These are phyloP conservation scores for Begonia loranthoides DNA, from an alignment of 306 rosid genomes.

Conservation along the genomic window DNA sequence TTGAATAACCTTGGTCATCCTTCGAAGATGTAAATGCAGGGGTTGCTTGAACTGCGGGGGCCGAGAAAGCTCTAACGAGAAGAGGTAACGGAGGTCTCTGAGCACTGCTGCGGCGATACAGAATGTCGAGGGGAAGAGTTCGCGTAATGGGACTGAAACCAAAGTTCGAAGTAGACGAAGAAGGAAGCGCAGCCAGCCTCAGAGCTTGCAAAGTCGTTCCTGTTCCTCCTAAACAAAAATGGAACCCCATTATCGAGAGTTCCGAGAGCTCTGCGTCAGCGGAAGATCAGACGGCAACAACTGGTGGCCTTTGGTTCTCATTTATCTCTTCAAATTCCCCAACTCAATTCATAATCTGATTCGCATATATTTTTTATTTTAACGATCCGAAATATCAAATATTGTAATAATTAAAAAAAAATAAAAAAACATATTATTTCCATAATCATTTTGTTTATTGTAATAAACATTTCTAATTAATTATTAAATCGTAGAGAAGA, in stretches of 20 bases:
- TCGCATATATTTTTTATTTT: too few relatives aligned
- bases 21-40: constrained; percentile 8
- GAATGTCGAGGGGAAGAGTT: constrained; percentile 10
- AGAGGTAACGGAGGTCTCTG: constrained; percentile 21
- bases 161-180: constrained; percentile 23
- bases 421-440: too few relatives aligned
- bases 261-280: neutral
- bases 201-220: constrained; percentile 31
- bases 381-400: too few relatives aligned
- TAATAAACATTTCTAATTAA: too few relatives aligned
- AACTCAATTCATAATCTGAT: too few relatives aligned
- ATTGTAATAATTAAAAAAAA: too few relatives aligned
- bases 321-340: neutral
- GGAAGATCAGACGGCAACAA: neutral
- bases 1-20: constrained; percentile 35
- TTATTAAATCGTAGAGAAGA: too few relatives aligned
- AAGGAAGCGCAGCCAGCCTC: constrained; percentile 28
- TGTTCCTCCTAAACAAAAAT: constrained; percentile 32
- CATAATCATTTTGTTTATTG: too few relatives aligned
- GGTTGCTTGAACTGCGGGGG: constrained; percentile 29
- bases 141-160: constrained; percentile 15
- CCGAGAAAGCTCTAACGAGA: constrained; percentile 33
- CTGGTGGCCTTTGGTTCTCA: constrained; percentile 3
- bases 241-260: constrained; percentile 27
- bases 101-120: constrained; percentile 11